Conservation (phyloP, 306 rosid species). For the Acacia melanoxylon region DNA sequence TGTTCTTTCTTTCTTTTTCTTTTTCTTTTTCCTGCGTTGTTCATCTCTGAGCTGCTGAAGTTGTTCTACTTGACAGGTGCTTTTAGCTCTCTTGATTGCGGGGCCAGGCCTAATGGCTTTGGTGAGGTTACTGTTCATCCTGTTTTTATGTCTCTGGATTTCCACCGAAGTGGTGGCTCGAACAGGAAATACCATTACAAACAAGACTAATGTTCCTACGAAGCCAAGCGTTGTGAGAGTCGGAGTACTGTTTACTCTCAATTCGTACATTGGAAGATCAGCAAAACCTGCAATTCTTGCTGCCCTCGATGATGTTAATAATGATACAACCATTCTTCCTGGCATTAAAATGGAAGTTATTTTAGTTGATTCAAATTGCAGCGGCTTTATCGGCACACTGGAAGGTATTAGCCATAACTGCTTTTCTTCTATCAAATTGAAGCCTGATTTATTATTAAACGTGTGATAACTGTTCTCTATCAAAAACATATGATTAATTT, state of each 20-base stretch:
- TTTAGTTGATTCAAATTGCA: conserved; percentile 62
- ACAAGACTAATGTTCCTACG: conserved; percentile 35
- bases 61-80: conserved; percentile 36
- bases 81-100: conserved; percentile 22
- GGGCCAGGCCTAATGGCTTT: conserved; percentile 22
- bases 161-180: conserved; percentile 47
- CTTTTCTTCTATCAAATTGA: neutral
- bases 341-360: conserved; percentile 40
- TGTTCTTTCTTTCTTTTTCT: neutral
- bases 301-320: conserved; percentile 61
- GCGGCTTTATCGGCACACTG: conserved; percentile 67
- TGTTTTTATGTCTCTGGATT: conserved; percentile 54
- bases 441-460: neutral
- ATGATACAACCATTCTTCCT: conserved; percentile 52
- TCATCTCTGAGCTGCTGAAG: conserved; percentile 24
- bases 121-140: conserved; percentile 31
- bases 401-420: conserved; percentile 57
- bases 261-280: conserved; percentile 68
- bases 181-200: conserved; percentile 41
- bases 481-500: neutral
- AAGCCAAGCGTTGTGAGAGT: conserved; percentile 55
- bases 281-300: conserved; percentile 59
- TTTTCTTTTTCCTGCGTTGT: neutral
- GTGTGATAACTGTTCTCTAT: neutral
- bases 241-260: conserved; percentile 59